Conservation (phyloP, 2,329 filamentous ascomycete species). For the Alternaria novae-zelandiae region DNA sequence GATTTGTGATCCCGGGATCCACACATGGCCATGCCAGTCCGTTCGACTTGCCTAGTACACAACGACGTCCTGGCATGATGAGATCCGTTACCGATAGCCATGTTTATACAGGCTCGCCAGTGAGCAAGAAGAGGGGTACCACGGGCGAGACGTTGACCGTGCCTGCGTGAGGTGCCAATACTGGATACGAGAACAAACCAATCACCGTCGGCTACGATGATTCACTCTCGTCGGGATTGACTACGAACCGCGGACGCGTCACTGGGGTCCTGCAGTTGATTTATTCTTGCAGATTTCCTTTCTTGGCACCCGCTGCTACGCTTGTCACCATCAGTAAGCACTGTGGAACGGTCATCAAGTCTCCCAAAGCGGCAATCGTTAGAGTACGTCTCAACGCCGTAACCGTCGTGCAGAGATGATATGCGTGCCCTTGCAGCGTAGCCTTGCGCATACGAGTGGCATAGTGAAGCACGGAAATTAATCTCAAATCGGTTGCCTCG, state of each 20-base stretch:
- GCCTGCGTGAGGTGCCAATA: not conserved
- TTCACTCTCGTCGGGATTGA: accelerated
- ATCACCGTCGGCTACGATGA: not conserved
- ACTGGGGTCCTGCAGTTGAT: not conserved
- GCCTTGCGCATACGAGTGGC: not conserved
- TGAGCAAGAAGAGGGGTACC: conserved; percentile 23
- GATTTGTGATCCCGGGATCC: conserved; percentile 24
- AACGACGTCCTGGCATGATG: conserved; percentile 17
- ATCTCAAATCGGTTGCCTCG: not conserved
- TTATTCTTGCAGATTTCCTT: not conserved
- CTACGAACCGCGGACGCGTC: not conserved
- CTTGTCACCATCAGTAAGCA: conserved; percentile 7
- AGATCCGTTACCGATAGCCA: conserved; percentile 24
- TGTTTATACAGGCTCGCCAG: conserved; percentile 32
- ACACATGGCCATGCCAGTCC: conserved; percentile 36
- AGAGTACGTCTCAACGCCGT: not conserved
- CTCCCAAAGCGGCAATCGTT: conserved; percentile 2
- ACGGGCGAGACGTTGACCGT: not conserved
- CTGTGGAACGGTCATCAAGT: conserved; percentile 6
- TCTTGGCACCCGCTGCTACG: not conserved
- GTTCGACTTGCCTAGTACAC: conserved; percentile 42
- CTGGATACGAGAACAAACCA: not conserved
- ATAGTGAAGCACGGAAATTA: not conserved
- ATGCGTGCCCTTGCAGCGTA: not conserved
- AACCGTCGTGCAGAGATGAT: not conserved